phyloP scores from a whole-genome alignment of 139 green algal genomes.

The Chlorella sorokiniana region DNA sequence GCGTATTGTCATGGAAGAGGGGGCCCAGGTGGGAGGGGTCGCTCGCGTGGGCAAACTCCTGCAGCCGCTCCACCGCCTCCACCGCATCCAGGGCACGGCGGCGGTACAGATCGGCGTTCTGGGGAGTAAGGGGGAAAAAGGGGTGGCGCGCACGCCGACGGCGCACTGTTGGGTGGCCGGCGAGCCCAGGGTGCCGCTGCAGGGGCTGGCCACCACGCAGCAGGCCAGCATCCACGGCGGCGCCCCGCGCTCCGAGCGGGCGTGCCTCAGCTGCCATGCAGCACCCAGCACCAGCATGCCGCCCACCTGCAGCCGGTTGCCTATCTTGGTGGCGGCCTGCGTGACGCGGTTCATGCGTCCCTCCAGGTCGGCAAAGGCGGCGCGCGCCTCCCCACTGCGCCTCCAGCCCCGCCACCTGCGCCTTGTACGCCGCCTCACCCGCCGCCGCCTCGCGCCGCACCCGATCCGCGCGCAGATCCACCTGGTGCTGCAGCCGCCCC shows the following conservation, averaged over 20 bases:
- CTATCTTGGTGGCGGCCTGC: constrained; percentile 58
- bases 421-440: constrained; percentile 44
- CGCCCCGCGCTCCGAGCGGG: too few species aligned
- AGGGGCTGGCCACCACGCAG: too few species aligned
- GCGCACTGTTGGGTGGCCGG: too few species aligned
- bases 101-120: constrained; percentile 48
- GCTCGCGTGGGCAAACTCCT: constrained; percentile 45
- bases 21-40: constrained; percentile 53
- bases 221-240: too few species aligned
- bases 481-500: constrained; percentile 27
- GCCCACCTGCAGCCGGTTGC: constrained; percentile 54
- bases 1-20: constrained; percentile 60
- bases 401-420: constrained; percentile 47
- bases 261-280: too few species aligned
- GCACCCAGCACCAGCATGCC: not conserved
- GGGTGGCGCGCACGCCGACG: too few species aligned
- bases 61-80: constrained; percentile 47
- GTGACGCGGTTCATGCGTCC: constrained; percentile 41
- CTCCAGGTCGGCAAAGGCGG: constrained; percentile 55
- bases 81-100: constrained; percentile 44
- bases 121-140: not conserved
- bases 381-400: constrained; percentile 38
- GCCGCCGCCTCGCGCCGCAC: constrained; percentile 27
- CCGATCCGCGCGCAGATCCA: constrained; percentile 38
- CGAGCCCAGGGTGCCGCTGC: too few species aligned